Evolutionary conservation across 2,329 filamentous ascomycete species (phyloP), one percentile per base, ranked within the genome.

Genomic region (Fusarium sp.): DNA sequence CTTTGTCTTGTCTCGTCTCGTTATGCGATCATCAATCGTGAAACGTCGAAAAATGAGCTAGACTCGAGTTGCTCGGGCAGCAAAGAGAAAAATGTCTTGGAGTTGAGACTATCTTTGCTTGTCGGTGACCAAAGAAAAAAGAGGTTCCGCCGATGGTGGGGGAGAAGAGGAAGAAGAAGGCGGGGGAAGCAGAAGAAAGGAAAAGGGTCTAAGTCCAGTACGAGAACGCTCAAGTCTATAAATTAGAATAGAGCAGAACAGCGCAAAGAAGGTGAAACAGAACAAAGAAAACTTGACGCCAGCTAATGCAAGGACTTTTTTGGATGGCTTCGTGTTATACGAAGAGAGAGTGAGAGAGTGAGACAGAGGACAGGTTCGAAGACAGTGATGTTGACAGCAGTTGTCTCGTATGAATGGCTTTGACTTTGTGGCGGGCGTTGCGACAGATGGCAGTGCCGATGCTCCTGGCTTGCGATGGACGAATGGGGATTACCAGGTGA

Each of bases 401-500:
- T 59, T 53, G 56, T 44, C 34, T 38, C 51, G 18, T 46, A 22
- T 44, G 51, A 20, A 11, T 46, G 44, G 56, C 24, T 27, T 64
- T 44, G 58, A 59, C 44, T 71, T 71, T 60, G 60, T 55, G 45
- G 58, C 45, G 49, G 64, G 47, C 49, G 61, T 70, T 68, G 59
- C 45, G 59, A 65, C 46, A 53, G 44, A 52, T 70, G 40, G 56
- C 51, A 32, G 47, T 63, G 24, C 32, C 59, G 52, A 57, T 49
- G 32, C 25, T 15, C 24, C 32, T 29, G 30, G 10, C 15, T 64
- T 11, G 44, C 44, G 53, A 63, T 55, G 27, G 56, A 62, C 55
- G 32, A 25, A 63, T 55, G 30, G 47, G 58, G 57, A 56, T 60
- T 71, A 51, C 27, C 38, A 29, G 22, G 30, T 38, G 34, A n/a